These are phyloP conservation scores for Ophiocordyceps camponoti-saundersi DNA, from an alignment of 2,329 filamentous ascomycete genomes.

Conservation along the genomic window DNA sequence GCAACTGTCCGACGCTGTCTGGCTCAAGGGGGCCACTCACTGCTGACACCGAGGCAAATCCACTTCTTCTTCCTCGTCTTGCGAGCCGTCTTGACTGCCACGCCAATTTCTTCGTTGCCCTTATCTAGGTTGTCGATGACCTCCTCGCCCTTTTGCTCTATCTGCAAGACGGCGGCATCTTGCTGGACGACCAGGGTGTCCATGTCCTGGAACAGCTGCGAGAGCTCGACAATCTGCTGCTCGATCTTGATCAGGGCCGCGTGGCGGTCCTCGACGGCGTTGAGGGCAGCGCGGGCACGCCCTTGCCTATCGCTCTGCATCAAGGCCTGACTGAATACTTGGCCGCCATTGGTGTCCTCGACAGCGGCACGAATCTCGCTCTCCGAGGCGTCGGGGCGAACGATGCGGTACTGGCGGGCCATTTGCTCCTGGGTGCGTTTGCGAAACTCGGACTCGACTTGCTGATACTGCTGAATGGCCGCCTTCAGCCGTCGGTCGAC, in stretches of 20 bases:
- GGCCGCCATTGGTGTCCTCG: slow-evolving; percentile 51
- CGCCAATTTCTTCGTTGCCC: slow-evolving; percentile 67
- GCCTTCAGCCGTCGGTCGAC: slow-evolving; percentile 65
- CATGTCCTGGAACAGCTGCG: slow-evolving; percentile 78
- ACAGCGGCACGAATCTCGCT: slow-evolving; percentile 64
- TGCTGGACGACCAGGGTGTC: slow-evolving; percentile 76
- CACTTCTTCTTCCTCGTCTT: slow-evolving; percentile 87
- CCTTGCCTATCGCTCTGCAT: slow-evolving; percentile 67
- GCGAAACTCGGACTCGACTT: slow-evolving; percentile 63
- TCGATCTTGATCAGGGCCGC: slow-evolving; percentile 85
- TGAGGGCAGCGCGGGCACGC: slow-evolving; percentile 63
- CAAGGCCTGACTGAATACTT: slow-evolving; percentile 79
- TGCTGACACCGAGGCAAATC: slow-evolving; percentile 69
- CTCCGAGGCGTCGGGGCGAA: slow-evolving; percentile 64
- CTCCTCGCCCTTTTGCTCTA: slow-evolving; percentile 77
- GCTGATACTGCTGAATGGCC: slow-evolving; percentile 69
- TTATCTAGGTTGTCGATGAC: slow-evolving; percentile 71
- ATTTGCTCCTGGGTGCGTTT: slow-evolving; percentile 70
- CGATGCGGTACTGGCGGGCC: slow-evolving; percentile 79
- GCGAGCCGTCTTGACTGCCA: slow-evolving; percentile 68
- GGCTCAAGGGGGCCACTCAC: slow-evolving; percentile 20
- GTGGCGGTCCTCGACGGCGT: slow-evolving; percentile 69
- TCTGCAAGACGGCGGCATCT: slow-evolving; percentile 60
- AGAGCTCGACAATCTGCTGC: slow-evolving; percentile 71
- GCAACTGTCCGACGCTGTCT: not conserved